Percentiles rank a stretch among this genome's conserved stretches.
phyloP scores from a whole-genome alignment of 2,329 filamentous ascomycete genomes.

The Lasiodiplodia gonubiensis region DNA sequence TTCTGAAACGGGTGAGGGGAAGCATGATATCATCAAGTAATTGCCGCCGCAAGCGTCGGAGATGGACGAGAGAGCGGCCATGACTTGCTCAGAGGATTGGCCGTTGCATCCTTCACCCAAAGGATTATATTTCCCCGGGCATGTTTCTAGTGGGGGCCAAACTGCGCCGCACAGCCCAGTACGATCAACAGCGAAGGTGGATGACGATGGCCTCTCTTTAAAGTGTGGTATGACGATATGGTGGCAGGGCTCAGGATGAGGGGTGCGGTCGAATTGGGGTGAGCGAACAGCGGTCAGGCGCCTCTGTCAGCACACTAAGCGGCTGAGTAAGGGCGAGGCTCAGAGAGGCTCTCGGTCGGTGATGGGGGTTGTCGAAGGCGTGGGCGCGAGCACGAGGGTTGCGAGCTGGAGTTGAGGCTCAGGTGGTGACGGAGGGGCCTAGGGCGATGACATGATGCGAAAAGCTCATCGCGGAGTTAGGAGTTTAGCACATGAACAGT shows the following conservation, averaged over 20 bases:
- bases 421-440: neutral
- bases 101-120: neutral
- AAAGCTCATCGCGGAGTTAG: slow-evolving; percentile 22
- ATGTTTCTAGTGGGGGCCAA: neutral
- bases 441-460: slow-evolving; percentile 16
- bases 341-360: neutral
- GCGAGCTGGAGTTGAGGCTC: neutral
- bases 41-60: neutral
- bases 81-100: neutral
- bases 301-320: slow-evolving; percentile 18
- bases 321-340: slow-evolving; percentile 19
- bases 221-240: neutral
- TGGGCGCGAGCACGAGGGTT: neutral
- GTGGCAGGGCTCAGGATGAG: slow-evolving; percentile 19
- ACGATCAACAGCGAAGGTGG: neutral
- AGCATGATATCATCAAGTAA: slow-evolving; percentile 16
- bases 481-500: slow-evolving; percentile 5
- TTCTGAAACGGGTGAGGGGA: slow-evolving; percentile 5
- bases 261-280: neutral
- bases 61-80: neutral
- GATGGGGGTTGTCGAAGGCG: neutral
- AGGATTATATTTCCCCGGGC: too few relatives aligned
- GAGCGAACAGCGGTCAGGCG: slow-evolving; percentile 1
- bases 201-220: neutral
- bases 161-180: too few relatives aligned